Evolutionary conservation across 176 grass and related monocot species (phyloP), one percentile per base, ranked within the genome.

Genomic region (Alopecurus myosuroides): DNA sequence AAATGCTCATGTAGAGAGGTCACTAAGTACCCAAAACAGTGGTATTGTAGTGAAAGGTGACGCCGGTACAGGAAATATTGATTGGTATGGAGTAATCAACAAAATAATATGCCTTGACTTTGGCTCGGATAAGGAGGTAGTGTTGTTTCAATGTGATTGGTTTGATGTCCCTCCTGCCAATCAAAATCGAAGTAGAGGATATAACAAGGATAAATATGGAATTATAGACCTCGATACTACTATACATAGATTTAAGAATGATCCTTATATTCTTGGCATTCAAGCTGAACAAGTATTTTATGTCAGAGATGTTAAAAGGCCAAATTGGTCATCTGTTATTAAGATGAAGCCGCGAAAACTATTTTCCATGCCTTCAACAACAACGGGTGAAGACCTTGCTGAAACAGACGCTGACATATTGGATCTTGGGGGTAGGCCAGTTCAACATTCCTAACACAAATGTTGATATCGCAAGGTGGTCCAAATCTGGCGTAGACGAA

Each of bases 11-110:
- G 4, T 41, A 20, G 80, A 82, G 3, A 29, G 34, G 4, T 35
- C 34, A 2, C 4, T 35, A 35, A 35, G 34, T 35, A 35, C 34
- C 34, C 34, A 35, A 69, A 68, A 81, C 6, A 68, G 22, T 10
- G 63, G 45, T 39, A 62, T 11, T 14, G 45, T 81, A 39, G 52
- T 78, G 0, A 48, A 33, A 14, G 62, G 62, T 26, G 79, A 37
- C 39, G 79, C 36, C 3, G 51, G 11, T 50, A 30, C 13, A 20
- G 33, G 23, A 3, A 57, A 29, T 30, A 82, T 82, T 10, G 67
- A 72, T 3, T 83, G 77, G 51, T 83, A 83, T n/a, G 81, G 67
- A 10, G 51, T 82, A 0, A 22, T 82, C 2, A 70, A 51, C 11
- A 82, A 72, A n/a, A 82, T 72, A 9, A 41, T 41, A 4, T 14